Conservation (phyloP, 352 stramenopile genomes). For the Pythium oligandrum region DNA sequence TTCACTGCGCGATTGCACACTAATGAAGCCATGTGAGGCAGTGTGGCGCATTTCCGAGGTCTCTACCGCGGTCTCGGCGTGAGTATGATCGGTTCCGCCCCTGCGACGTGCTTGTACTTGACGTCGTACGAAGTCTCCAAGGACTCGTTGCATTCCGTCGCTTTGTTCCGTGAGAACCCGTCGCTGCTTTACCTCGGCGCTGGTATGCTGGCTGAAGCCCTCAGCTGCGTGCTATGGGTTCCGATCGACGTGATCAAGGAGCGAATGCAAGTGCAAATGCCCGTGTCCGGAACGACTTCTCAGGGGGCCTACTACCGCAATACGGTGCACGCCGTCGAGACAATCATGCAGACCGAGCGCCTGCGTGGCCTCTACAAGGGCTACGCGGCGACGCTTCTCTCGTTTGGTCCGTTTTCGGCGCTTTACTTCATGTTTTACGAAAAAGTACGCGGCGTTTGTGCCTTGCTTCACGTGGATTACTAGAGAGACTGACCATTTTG, state of each 20-base stretch:
- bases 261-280: conserved; percentile 93
- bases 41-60: conserved; percentile 53
- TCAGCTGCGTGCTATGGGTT: conserved; percentile 96
- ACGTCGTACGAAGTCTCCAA: conserved; percentile 93
- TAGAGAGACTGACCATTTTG: too few relatives aligned
- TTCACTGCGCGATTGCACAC: conserved; percentile 6
- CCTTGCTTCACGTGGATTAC: too few relatives aligned
- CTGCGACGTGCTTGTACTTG: conserved; percentile 95
- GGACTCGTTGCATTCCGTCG: conserved; percentile 38
- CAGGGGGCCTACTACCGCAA: conserved; percentile 83
- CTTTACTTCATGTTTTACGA: conserved; percentile 99
- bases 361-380: conserved; percentile 93
- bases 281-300: conserved; percentile 2
- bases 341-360: conserved; percentile 89
- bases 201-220: conserved; percentile 65
- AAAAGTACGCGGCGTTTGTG: conserved; percentile 22
- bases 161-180: conserved; percentile 36
- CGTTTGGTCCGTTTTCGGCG: conserved; percentile 96
- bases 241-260: conserved; percentile 99
- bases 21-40: background rate
- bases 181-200: conserved; percentile 70
- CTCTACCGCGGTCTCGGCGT: conserved; percentile 95
- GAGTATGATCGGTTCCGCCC: conserved; percentile 92
- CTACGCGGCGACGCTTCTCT: conserved; percentile 94
- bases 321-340: conserved; percentile 86